phyloP scores from a whole-genome alignment of 176 grass and related monocot genomes.

The Eleusine coracana region DNA sequence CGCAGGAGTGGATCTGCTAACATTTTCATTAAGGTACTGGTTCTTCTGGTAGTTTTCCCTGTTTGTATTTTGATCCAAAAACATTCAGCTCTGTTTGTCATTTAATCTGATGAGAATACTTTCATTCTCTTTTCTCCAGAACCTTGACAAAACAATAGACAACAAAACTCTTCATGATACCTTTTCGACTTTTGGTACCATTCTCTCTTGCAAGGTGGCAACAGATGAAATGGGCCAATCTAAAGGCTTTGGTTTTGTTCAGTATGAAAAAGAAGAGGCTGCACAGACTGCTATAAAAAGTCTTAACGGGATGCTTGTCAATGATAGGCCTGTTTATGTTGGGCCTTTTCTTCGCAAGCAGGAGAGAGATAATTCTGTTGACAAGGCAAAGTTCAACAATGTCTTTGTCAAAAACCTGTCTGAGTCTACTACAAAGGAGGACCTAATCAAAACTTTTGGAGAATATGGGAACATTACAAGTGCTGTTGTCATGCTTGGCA shows the following conservation, averaged over 20 bases:
- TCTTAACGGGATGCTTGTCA: constrained; percentile 86
- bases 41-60: not conserved
- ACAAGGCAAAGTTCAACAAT: constrained; percentile 82
- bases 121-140: constrained; percentile 54
- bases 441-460: constrained; percentile 61
- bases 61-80: constrained; percentile 25
- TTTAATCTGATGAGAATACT: constrained; percentile 24
- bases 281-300: constrained; percentile 66
- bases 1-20: constrained; percentile 79
- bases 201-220: constrained; percentile 80
- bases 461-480: constrained; percentile 83
- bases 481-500: constrained; percentile 72
- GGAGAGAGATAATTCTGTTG: constrained; percentile 70
- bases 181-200: constrained; percentile 65
- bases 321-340: constrained; percentile 83
- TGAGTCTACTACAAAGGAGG: constrained; percentile 75
- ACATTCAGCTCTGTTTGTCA: not conserved
- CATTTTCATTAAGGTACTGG: constrained; percentile 84
- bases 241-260: constrained; percentile 93
- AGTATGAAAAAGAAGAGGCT: constrained; percentile 76
- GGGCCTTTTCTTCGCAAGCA: constrained; percentile 86
- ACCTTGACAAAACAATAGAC: constrained; percentile 85
- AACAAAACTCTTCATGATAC: constrained; percentile 80
- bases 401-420: constrained; percentile 92
- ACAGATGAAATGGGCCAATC: constrained; percentile 72